Base-by-base conservation (phyloP, 2,329 filamentous ascomycete species). In the Aspergillus sojae region DNA sequence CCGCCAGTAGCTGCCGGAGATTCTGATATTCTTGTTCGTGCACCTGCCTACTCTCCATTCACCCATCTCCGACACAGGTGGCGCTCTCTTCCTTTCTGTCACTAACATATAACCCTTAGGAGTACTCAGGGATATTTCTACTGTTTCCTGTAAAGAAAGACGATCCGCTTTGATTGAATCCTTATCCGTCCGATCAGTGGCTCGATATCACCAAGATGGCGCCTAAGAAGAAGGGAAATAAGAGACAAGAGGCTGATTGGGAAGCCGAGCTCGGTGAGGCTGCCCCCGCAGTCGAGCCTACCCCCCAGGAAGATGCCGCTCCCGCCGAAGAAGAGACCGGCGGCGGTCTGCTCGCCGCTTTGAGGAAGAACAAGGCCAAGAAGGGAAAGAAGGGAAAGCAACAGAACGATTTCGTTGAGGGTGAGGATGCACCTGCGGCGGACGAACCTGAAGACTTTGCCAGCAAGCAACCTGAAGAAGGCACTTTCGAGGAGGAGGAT, bases 211-310 rank as follows among this genome's bases (percentile, higher is more conserved):
- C 60, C 59, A 77, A 79, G 65, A 98, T 97, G 94, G 83, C 94
- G 75, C 94, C 94, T 67, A 97, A 97, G 84, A 96, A 95, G 86
- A 97, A 97, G 87, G 91, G 90, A 78, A 91, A 89, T 81, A 96
- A 94, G 85, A 89, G 88, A 78, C 88, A 84, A 76, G 88, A 91
- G 76, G 92, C 97, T 75, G 93, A 97, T 84, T 97, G 94, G 94
- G 95, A 98, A 80, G 89, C 91, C 61, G 93, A 97, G 68, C 85
- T 97, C 61, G 94, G 93, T 74, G 94, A 97, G 82, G 83, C 85
- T 65, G 83, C 84, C 58, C 81, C 86, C 65, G 80, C 81, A 46
- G 74, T 76, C 50, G 76, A 76, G 55, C 79, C 84, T 43, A 81
- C 81, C 16, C 55, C 61, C 41, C 80, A 81, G 57, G 70, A 80